phyloP scores from a whole-genome alignment of 2,329 filamentous ascomycete genomes.

The Aspergillus sp. region DNA sequence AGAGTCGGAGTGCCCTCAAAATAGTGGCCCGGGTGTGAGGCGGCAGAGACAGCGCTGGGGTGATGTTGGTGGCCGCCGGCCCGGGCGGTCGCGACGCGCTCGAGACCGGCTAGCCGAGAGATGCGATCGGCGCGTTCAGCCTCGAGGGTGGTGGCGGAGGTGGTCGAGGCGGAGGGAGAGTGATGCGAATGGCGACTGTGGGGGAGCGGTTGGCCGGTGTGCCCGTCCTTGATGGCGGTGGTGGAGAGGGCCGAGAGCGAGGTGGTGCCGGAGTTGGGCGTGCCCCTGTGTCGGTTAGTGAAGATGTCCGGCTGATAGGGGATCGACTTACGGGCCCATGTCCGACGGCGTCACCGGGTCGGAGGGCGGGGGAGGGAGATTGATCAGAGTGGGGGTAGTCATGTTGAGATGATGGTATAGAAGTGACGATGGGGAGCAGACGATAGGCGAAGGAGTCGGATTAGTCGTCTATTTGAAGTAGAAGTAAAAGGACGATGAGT shows the following conservation, averaged over 20 bases:
- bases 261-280: conserved; percentile 87
- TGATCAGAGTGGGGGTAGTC: conserved; percentile 69
- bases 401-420: conserved; percentile 12
- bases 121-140: conserved; percentile 94
- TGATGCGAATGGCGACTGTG: conserved; percentile 54
- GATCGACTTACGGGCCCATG: conserved; percentile 67
- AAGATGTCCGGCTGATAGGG: not conserved
- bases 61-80: conserved; percentile 38
- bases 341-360: conserved; percentile 85
- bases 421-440: not conserved
- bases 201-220: conserved; percentile 74
- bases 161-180: conserved; percentile 54
- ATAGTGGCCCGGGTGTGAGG: conserved; percentile 60
- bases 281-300: conserved; percentile 63
- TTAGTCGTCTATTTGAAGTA: too few relatives aligned
- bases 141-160: conserved; percentile 73
- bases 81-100: conserved; percentile 77
- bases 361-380: conserved; percentile 77
- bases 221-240: conserved; percentile 93
- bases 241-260: conserved; percentile 90
- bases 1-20: conserved; percentile 75
- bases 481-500: too few relatives aligned
- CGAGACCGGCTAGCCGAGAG: conserved; percentile 87
- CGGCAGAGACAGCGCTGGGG: conserved; percentile 34
- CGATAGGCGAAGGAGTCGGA: too few relatives aligned